Evolutionary conservation across 768 basidiomycete genomes (phyloP), one percentile per base, ranked within the genome.

Genomic region (Pisolithus tinctorius): DNA sequence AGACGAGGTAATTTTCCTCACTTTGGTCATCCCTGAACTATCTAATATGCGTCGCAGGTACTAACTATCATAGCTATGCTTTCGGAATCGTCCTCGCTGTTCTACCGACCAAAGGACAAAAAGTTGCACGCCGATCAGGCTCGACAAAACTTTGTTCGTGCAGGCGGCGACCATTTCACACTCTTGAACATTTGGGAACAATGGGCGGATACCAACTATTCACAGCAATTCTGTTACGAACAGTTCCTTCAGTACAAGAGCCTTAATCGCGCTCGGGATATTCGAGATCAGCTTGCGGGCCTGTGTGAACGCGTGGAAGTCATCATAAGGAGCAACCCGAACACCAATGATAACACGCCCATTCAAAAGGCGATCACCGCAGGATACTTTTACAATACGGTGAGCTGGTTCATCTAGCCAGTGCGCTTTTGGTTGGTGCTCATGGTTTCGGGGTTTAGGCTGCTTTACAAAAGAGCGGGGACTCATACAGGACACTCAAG

Each of bases 61-160:
- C 75, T 99, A 48, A 96, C 96, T 1, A 97, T 98, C 59, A 94
- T 97, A 51, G 81, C 94, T 1, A 98, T 98, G 95, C 76, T 99
- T 11, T 91, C 89, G 23, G 96, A 98, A 68, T 96, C 93, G 1
- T 83, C 85, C 0, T 96, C 95, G 3, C 75, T 99, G 29, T 93
- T 98, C 67, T 99, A 93, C 65, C 82, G 96, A 34, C 96, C 96
- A 2, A 99, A 98, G 71, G 95, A 97, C 74, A 99, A 98, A 75
- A 94, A 93, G 63, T 71, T 93, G 46, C 92, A 98, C 61, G 96
- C 96, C 13, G 95, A 99, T 62, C 93, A 97, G 71, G 96, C 96
- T 4, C 82, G 95, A 51, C 90, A 95, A 68, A 98, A 97, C 65
- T 99, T 99, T 64, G 84, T 94, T 52, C 91, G 92, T 45, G 75